Evolutionary conservation across 1,284 basidiomycete genomes (phyloP).

Genomic region (Cutaneotrichosporon sp.): DNA sequence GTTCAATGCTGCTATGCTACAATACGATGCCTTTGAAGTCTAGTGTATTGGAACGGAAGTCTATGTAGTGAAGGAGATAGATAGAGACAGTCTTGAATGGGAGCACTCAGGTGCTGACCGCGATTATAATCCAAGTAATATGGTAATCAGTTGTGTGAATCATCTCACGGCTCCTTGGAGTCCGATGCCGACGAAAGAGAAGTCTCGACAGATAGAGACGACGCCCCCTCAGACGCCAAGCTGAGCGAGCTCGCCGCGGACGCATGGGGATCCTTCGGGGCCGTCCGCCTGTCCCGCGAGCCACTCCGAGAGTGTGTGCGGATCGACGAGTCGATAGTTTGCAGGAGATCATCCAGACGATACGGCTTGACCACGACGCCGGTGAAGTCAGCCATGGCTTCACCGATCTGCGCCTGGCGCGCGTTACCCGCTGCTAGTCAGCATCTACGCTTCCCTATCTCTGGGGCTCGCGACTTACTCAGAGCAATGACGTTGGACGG

Average conservation of each 20-base stretch:
- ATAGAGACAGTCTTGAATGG: too few species aligned
- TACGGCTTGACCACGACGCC: constrained; percentile 42
- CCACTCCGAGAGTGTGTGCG: not conserved
- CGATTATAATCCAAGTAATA: too few species aligned
- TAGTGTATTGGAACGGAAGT: too few species aligned
- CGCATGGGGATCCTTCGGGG: too few species aligned
- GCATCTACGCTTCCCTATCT: not conserved
- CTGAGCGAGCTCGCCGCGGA: not conserved
- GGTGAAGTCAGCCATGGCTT: constrained; percentile 32
- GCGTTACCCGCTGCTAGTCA: constrained; percentile 20
- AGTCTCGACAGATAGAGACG: not conserved
- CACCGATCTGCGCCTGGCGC: constrained; percentile 16
- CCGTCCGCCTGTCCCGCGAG: too few species aligned
- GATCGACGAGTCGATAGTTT: constrained; percentile 30
- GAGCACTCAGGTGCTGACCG: too few species aligned
- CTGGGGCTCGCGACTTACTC: constrained; percentile 8
- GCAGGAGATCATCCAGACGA: constrained; percentile 32
- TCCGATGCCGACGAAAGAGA: too few species aligned
- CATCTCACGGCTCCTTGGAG: too few species aligned
- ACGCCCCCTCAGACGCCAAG: not conserved
- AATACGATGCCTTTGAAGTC: too few species aligned
- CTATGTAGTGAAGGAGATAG: too few species aligned
- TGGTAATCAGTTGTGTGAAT: too few species aligned
- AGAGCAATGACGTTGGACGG: constrained; percentile 12
- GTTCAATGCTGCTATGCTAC: not conserved